Evolutionary conservation across 306 rosid species (phyloP), one percentile per base, ranked within the genome.

Genomic region (Cucurbita ficifolia): DNA sequence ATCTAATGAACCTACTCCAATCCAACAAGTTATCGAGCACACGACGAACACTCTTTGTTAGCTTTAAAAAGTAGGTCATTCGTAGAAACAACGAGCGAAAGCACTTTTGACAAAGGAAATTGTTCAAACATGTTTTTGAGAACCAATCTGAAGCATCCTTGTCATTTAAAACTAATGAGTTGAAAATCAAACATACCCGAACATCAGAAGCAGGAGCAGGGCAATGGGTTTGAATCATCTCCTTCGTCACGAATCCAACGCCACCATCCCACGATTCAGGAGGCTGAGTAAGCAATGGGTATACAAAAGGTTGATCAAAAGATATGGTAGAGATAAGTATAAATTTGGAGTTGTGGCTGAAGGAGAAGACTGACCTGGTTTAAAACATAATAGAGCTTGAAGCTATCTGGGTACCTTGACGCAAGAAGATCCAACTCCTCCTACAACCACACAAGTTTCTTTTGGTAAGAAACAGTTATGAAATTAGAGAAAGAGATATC

Each of bases 211-310:
- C 86, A 1, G 97, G 96, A 36, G 96, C 84, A 38, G 97, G 99
- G 56, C 86, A 88, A 76, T 95, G 92, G 24, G 86, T 40, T 82
- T 95, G 87, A 84, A 95, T 91, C 90, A 91, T 95, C 71, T 95
- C 99, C 86, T 88, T 89, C 3, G 96, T 71, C 45, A 95, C 91
- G 71, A 91, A 95, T 59, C 97, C 99, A 29, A 88, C 85, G n/a
- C 97, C 99, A 0, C 99, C 97, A 48, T 82, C 63, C 99, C 99
- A 95, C 11, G 29, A 86, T 76, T 91, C 96, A 8, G 97, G 97
- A 80, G 99, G 97, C 99, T 95, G 79, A 51, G 50, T 18, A 78
- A 81, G 79, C 54, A 76, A 65, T 16, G 16, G 21, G 12, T 3
- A 42, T 17, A n/a, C 29, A 18, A 24, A 38, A 18, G 19, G 16